Evolutionary conservation across 371 early-diverging fungal genomes (phyloP), one percentile per base, ranked within the genome.

Genomic region (Chytridium lagenaria): DNA sequence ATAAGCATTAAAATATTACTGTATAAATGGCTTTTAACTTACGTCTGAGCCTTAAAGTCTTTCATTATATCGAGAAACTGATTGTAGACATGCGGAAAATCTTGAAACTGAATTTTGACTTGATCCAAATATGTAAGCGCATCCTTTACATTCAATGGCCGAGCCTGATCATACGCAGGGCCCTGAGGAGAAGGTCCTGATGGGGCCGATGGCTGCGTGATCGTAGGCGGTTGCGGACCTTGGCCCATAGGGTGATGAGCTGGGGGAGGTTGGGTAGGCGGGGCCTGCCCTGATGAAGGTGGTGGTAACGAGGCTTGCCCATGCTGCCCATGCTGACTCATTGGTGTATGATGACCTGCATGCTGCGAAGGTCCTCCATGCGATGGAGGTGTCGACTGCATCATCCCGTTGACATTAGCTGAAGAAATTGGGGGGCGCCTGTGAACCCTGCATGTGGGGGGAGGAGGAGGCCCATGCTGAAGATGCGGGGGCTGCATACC

Each of bases 1-100:
- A 73, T n/a, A 67, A 31, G 38, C 44, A 3, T 26, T 30, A 75
- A 37, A 22, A 37, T 22, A n/a, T 36, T 33, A 61, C 67, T 44
- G 19, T 19, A 71, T 50, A 19, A 26, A 19, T 51, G 1, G 64
- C 15, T n/a, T n/a, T n/a, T 1, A 7, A 72, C 78, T 49, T 86
- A 93, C 93, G 90, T 90, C 77, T 98, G 95, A 74, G 95, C 92
- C 83, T 99, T 99, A 79, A 98, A 99, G 77, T 99, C 99, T 85
- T 97, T 98, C 99, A 99, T 99, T 37, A 98, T 98, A 78, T 99
- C 98, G 77, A 99, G 74, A 81, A 99, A 99, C 73, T 91, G 89
- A 77, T 96, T 98, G 86, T 99, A 99, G 1, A 98, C 95, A 64
- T 94, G 96, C 15, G 98, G 95, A 50, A 94, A 90, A 73, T 95